Conservation (phyloP, 768 basidiomycete species). For the Tulasnella sp. region DNA sequence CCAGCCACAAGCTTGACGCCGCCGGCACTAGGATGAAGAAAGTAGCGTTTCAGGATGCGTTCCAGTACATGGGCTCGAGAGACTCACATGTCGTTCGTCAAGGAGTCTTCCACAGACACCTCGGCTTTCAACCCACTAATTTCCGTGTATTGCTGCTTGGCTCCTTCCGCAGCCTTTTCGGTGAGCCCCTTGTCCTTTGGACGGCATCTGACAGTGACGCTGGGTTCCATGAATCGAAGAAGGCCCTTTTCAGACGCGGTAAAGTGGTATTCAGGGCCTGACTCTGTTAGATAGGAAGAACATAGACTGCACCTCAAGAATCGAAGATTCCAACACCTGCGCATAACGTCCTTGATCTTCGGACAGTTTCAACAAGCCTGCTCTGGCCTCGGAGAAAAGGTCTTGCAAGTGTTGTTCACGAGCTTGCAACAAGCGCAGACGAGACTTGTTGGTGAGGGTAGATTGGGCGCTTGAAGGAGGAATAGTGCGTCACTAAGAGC, state of each 20-base stretch:
- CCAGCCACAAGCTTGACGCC: conserved; percentile 76
- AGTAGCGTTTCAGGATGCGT: not conserved
- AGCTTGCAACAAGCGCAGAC: conserved; percentile 81
- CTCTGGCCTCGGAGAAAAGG: conserved; percentile 72
- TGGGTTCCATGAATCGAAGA: conserved; percentile 74
- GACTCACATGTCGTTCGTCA: conserved; percentile 69
- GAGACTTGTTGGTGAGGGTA: conserved; percentile 93
- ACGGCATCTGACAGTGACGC: conserved; percentile 62
- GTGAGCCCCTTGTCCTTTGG: conserved; percentile 61
- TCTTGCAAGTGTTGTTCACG: conserved; percentile 91
- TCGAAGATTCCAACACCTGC: conserved; percentile 76
- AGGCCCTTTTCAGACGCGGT: conserved; percentile 48
- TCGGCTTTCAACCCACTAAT: conserved; percentile 67
- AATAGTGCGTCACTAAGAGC: conserved; percentile 15
- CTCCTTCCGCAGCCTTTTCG: conserved; percentile 60
- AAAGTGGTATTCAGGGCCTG: not conserved
- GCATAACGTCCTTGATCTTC: conserved; percentile 66
- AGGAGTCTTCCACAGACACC: conserved; percentile 55
- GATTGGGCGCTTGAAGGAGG: conserved; percentile 71
- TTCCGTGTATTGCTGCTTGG: conserved; percentile 65
- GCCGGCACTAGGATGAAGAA: conserved; percentile 58
- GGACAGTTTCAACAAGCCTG: conserved; percentile 58
- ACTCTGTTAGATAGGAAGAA: not conserved
- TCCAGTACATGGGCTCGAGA: not conserved
- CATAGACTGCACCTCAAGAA: conserved; percentile 58